Evolutionary conservation across 176 grass and related monocot genomes (phyloP).

Genomic region (Oryza glumipatula): DNA sequence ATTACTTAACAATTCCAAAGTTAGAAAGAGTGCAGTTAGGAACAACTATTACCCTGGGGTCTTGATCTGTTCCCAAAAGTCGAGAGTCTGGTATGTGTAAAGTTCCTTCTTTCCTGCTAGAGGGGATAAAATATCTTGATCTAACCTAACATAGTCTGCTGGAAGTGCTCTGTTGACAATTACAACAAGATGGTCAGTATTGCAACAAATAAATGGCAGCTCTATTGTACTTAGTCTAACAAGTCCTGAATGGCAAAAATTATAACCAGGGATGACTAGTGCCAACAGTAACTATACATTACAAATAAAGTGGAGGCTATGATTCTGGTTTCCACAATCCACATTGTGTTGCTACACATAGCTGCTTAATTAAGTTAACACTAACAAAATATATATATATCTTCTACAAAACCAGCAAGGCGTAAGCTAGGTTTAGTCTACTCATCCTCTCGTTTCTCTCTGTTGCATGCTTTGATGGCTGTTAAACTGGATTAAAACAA

Average conservation of each 20-base stretch:
- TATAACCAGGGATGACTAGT: neutral
- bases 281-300: neutral
- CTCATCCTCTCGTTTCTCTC: neutral
- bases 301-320: neutral
- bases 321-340: conserved; percentile 11
- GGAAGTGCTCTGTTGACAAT: conserved; percentile 85
- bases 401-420: neutral
- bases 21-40: neutral
- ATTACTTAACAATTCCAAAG: conserved; percentile 29
- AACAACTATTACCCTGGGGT: conserved; percentile 78
- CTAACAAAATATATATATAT: neutral
- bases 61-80: conserved; percentile 99
- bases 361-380: neutral
- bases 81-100: conserved; percentile 90
- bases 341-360: neutral
- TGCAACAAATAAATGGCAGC: neutral
- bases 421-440: neutral
- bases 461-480: neutral
- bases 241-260: neutral
- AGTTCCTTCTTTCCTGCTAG: conserved; percentile 96
- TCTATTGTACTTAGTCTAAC: neutral
- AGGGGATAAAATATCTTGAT: conserved; percentile 99
- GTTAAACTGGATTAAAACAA: neutral
- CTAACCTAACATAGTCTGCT: conserved; percentile 94
- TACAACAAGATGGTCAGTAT: conserved; percentile 9